Percentiles rank a stretch among this genome's conserved stretches.
These are phyloP conservation scores for Chenopodium formosanum DNA, from an alignment of 148 eudicot genomes.

Conservation along the genomic window DNA sequence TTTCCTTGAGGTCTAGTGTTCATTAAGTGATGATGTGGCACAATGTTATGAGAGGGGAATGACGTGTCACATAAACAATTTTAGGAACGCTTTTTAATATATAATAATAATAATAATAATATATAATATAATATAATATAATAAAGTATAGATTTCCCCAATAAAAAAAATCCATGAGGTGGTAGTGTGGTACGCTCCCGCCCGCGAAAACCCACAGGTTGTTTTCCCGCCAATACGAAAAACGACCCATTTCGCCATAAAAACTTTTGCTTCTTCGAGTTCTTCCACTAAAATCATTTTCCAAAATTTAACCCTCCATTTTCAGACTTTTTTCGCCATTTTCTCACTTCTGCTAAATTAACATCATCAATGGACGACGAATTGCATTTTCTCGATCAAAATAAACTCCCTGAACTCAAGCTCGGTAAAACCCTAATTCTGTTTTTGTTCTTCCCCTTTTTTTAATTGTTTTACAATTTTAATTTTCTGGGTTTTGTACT, in stretches of 20 bases:
- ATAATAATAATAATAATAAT: too few species aligned
- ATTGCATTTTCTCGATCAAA: conserved; percentile 56
- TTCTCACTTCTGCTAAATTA: not conserved
- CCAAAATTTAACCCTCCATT: not conserved
- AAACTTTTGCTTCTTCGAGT: not conserved
- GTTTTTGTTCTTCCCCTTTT: not conserved
- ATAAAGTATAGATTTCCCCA: too few species aligned
- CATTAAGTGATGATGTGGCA: too few species aligned
- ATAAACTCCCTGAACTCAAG: conserved; percentile 89
- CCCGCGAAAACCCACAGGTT: conserved; percentile 1
- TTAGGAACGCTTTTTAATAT: too few species aligned
- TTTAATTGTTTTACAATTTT: not conserved
- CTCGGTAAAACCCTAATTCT: conserved; percentile 64
- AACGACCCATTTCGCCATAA: not conserved
- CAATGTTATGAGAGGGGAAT: too few species aligned
- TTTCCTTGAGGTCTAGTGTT: too few species aligned
- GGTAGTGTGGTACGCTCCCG: not conserved
- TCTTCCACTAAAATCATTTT: not conserved
- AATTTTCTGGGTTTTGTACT: not conserved
- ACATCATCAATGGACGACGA: conserved; percentile 47
- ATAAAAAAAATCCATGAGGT: not conserved
- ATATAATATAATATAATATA: too few species aligned
- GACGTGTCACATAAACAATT: too few species aligned
- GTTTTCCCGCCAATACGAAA: conserved; percentile 30
- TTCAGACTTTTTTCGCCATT: not conserved